Evolutionary conservation across 768 basidiomycete species (phyloP).

Genomic region (Suillus fuscotomentosus): DNA sequence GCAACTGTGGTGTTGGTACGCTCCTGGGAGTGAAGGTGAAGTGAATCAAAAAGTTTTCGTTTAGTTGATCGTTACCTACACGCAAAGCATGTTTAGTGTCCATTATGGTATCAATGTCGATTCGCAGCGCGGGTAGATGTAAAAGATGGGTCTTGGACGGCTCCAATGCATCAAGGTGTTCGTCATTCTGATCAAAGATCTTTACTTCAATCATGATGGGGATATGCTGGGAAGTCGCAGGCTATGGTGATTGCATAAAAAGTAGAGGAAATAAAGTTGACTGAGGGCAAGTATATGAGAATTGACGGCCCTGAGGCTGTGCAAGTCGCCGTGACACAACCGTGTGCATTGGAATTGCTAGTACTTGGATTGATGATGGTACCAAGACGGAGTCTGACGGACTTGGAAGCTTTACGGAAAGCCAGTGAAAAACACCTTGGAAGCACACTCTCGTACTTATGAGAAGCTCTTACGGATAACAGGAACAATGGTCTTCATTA

Average conservation of each 20-base stretch:
- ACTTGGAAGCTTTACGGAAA: constrained; percentile 2
- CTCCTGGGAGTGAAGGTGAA: constrained; percentile 14
- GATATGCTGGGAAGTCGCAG: constrained; percentile 4
- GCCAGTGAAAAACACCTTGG: not conserved
- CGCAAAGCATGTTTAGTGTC: constrained; percentile 15
- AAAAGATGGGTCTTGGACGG: constrained; percentile 5
- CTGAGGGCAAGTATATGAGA: constrained; percentile 8
- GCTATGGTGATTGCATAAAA: not conserved
- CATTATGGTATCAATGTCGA: constrained; percentile 12
- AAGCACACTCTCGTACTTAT: not conserved
- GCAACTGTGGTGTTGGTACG: constrained; percentile 17
- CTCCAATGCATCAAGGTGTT: constrained; percentile 15
- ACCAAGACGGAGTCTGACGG: not conserved
- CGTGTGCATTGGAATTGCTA: not conserved
- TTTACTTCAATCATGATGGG: constrained; percentile 27
- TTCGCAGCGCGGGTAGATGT: constrained; percentile 14
- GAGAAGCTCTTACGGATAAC: not conserved
- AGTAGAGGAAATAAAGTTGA: constrained; percentile 21
- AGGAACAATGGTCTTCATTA: not conserved
- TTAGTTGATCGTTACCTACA: not conserved
- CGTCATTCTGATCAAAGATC: constrained; percentile 25
- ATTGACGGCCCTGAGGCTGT: constrained; percentile 4
- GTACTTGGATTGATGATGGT: not conserved
- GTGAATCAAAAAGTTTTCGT: constrained; percentile 1
- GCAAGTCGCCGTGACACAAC: not conserved